Evolutionary conservation across 2,329 filamentous ascomycete genomes (phyloP).

Genomic region (Penicillium decumbens): DNA sequence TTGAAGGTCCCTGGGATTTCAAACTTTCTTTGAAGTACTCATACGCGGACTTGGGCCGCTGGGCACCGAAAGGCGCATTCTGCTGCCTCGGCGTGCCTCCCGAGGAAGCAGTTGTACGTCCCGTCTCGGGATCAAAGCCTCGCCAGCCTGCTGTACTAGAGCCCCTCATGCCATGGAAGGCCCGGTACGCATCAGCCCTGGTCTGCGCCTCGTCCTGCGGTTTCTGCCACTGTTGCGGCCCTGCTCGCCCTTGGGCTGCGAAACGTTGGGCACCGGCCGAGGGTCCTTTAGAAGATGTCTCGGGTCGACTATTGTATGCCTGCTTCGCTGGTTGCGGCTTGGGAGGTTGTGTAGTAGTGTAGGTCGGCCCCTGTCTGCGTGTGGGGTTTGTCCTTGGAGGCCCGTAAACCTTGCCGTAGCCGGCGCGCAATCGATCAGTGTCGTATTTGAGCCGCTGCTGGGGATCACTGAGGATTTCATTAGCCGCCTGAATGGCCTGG

Average conservation of each 20-base stretch:
- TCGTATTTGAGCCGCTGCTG: slow-evolving; percentile 59
- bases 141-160: slow-evolving; percentile 32
- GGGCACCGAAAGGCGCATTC: slow-evolving; percentile 21
- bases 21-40: slow-evolving; percentile 34
- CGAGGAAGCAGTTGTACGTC: slow-evolving; percentile 21
- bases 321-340: slow-evolving; percentile 25
- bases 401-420: slow-evolving; percentile 36
- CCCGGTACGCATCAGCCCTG: slow-evolving; percentile 43
- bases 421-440: slow-evolving; percentile 53
- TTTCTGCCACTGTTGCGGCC: slow-evolving; percentile 39
- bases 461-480: slow-evolving; percentile 67
- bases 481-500: slow-evolving; percentile 77
- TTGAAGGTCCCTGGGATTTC: slow-evolving; percentile 34
- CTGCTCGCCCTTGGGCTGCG: slow-evolving; percentile 40
- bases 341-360: slow-evolving; percentile 21
- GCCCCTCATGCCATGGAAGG: slow-evolving; percentile 45
- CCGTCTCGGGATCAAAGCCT: slow-evolving; percentile 39
- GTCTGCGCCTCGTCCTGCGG: slow-evolving; percentile 39
- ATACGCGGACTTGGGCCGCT: slow-evolving; percentile 39
- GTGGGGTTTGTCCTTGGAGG: slow-evolving; percentile 27
- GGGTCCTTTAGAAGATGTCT: slow-evolving; percentile 27
- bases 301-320: slow-evolving; percentile 15
- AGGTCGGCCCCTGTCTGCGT: slow-evolving; percentile 25
- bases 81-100: slow-evolving; percentile 22
- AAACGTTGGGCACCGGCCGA: slow-evolving; percentile 40